Base-by-base conservation (phyloP, 495 filamentous ascomycete species). In the Astrothelium macrocarpum region DNA sequence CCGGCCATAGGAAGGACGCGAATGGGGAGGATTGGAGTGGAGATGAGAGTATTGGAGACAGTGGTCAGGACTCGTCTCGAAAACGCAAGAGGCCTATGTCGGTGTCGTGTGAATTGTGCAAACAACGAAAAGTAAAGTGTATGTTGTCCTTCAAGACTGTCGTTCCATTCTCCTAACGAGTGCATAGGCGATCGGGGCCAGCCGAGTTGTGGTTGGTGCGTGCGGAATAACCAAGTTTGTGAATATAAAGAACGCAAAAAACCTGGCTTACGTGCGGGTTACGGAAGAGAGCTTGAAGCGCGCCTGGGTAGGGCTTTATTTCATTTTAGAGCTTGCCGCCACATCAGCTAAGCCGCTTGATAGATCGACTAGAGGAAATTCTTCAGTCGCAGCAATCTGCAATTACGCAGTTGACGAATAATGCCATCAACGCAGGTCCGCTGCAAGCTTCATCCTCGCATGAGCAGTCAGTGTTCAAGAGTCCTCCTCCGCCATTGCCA, bases 191-290 rank as follows among this genome's bases (percentile, higher is more conserved):
- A 94, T 77, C 85, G 90, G 26, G 82, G 85, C 11, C 89, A 91
- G 63, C 91, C 91, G 10, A 85, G 84, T 63, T 96, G 91, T 74
- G 91, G 91, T 53, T 95, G 91, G 90, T 96, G 91, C 71, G 80
- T 79, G 67, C 85, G 89, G 62, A 95, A 95, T 73, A 81, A 82
- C 5, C 86, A 89, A 46, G 43, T 78, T 29, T 94, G 90, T 76
- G 87, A 91, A 72, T 94, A 94, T 74, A 90, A 86, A 71, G 88
- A 90, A 70, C 82, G 90, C 23, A 93, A 91, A 77, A 93, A 93
- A 73, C 90, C 90, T 25, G 90, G 89, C 0, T 76, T 93, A 58
- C 78, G 90, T 64, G 91, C 91, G 59, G 91, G 91, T 1, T 95
- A 95, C 72, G 91, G 91, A 1, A 82, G 91, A 62, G 91, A 96